A percentile compares a stretch with the other conserved stretches of the same genome.
phyloP scores from a whole-genome alignment of 345 rosid species.

The Turritis glabra region DNA sequence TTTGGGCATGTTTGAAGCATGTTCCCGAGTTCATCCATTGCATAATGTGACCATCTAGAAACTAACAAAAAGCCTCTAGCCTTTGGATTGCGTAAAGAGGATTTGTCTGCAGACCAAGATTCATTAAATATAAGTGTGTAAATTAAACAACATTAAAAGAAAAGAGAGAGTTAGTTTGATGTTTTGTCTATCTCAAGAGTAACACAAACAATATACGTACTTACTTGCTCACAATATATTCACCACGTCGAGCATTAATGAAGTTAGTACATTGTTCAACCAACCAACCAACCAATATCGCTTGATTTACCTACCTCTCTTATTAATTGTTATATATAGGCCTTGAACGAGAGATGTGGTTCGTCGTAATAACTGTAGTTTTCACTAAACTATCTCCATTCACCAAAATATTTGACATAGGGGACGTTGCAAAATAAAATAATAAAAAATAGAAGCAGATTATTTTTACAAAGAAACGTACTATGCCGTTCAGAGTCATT shows the following conservation, averaged over 20 bases:
- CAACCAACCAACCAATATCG: constrained; percentile 35
- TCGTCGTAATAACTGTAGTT: no score
- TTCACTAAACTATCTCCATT: no score
- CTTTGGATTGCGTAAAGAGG: constrained; percentile 37
- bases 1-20: constrained; percentile 38
- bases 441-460: no score
- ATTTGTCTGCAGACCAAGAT: constrained; percentile 17
- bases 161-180: not conserved
- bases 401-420: no score
- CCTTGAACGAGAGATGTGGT: no score
- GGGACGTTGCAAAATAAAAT: no score
- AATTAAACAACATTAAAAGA: not conserved
- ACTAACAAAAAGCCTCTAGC: constrained; percentile 17
- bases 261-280: constrained; percentile 18
- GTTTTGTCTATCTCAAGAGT: constrained; percentile 18
- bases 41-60: constrained; percentile 26
- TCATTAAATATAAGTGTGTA: constrained; percentile 6
- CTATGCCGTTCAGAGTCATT: no score
- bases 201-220: constrained; percentile 21
- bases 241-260: constrained; percentile 15
- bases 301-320: not conserved
- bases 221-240: constrained; percentile 23
- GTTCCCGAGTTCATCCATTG: constrained; percentile 25
- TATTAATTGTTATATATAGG: not conserved
- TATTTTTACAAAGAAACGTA: no score